phyloP scores from a whole-genome alignment of 1,284 basidiomycete genomes.

The Ustilago sp. region DNA sequence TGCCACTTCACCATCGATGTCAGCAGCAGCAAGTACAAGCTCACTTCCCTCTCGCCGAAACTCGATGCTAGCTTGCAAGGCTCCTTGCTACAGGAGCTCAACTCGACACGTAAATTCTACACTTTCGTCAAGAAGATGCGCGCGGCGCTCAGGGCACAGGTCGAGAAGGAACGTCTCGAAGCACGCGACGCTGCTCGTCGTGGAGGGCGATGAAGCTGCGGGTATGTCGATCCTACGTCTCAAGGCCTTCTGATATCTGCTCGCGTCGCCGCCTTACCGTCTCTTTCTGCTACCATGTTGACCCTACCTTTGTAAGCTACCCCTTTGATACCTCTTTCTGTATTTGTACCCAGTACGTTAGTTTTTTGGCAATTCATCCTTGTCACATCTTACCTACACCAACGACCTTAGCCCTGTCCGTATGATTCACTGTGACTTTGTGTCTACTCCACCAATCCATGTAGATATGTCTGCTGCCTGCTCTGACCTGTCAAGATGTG shows the following conservation, averaged over 20 bases:
- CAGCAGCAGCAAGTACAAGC: constrained; percentile 43
- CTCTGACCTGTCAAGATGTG: too few relatives aligned
- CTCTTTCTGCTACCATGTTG: background rate
- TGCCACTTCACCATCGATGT: constrained; percentile 54
- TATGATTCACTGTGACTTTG: too few relatives aligned
- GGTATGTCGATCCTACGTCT: background rate
- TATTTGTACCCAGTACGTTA: constrained; percentile 21
- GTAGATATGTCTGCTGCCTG: too few relatives aligned
- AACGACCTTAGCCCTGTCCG: background rate
- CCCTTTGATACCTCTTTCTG: constrained; percentile 29
- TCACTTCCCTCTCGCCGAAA: constrained; percentile 41
- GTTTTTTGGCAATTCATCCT: background rate
- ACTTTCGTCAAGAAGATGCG: constrained; percentile 58
- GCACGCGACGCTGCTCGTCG: constrained; percentile 38
- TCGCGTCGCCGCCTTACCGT: background rate
- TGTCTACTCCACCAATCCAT: too few relatives aligned
- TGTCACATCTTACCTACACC: background rate
- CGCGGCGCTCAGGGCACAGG: constrained; percentile 34
- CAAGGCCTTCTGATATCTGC: background rate
- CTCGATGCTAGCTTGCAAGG: constrained; percentile 38
- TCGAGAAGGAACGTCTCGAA: constrained; percentile 48
- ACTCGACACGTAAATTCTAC: constrained; percentile 54
- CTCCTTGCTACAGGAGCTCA: constrained; percentile 48
- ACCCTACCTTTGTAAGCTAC: background rate
- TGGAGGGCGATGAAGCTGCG: constrained; percentile 21